These are phyloP conservation scores for Ogataea sp. DNA, from an alignment of 805 yeast genomes.

Conservation along the genomic window DNA sequence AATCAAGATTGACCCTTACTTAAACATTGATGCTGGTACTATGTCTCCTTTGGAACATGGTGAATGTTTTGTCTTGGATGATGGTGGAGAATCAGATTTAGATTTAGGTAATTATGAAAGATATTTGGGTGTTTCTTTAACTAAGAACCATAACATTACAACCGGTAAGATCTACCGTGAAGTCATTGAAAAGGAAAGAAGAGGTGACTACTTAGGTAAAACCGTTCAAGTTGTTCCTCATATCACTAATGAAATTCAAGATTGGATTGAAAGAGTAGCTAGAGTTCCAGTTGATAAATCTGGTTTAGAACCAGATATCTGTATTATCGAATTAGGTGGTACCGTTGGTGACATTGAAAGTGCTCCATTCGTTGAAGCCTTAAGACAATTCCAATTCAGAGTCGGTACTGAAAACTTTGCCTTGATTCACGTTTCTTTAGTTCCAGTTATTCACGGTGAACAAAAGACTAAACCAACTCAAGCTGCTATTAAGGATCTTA, in stretches of 20 bases:
- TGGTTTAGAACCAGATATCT: slow-evolving; percentile 87
- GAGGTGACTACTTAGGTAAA: slow-evolving; percentile 95
- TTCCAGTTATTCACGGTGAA: slow-evolving; percentile 97
- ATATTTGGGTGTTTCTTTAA: slow-evolving; percentile 86
- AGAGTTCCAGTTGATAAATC: slow-evolving; percentile 85
- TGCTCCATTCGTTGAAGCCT: slow-evolving; percentile 98
- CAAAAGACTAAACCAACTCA: slow-evolving; percentile 99
- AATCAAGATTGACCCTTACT: slow-evolving; percentile 96
- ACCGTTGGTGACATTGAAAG: slow-evolving; percentile 99
- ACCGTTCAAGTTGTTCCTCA: slow-evolving; percentile 99
- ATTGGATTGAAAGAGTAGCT: slow-evolving; percentile 94
- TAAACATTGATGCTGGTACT: slow-evolving; percentile 99
- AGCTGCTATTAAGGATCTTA: slow-evolving; percentile 95
- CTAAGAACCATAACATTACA: slow-evolving; percentile 92
- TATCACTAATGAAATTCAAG: slow-evolving; percentile 94
- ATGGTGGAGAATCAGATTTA: slow-evolving; percentile 98
- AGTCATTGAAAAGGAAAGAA: slow-evolving; percentile 91
- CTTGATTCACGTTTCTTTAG: slow-evolving; percentile 91
- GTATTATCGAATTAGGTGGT: slow-evolving; percentile 97
- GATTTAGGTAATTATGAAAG: slow-evolving; percentile 98
- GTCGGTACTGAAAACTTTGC: slow-evolving; percentile 94
- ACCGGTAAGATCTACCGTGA: slow-evolving; percentile 95
- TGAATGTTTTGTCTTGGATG: slow-evolving; percentile 95
- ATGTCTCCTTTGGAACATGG: slow-evolving; percentile 99
- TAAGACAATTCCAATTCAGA: slow-evolving; percentile 97